These are phyloP conservation scores for Pseudofabraea citricarpa DNA, from an alignment of 2,329 filamentous ascomycete genomes.

Conservation along the genomic window DNA sequence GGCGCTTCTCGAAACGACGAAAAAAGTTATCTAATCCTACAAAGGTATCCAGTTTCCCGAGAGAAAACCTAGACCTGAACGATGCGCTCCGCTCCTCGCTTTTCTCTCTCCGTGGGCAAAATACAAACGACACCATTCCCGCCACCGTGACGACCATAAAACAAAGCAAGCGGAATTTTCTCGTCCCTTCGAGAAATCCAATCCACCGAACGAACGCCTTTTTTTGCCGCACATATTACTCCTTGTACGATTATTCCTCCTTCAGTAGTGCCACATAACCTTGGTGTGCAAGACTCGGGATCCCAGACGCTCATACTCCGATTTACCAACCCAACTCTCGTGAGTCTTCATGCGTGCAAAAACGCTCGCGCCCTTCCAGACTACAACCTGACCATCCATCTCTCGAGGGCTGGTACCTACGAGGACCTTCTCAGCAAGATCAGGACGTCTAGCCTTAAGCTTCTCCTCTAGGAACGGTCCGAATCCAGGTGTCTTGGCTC, in stretches of 20 bases:
- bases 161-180: no score
- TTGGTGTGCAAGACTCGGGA: constrained; percentile 81
- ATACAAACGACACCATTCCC: no score
- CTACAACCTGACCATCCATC: constrained; percentile 94
- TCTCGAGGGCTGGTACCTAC: constrained; percentile 75
- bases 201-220: no score
- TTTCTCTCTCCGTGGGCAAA: no score
- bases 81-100: no score
- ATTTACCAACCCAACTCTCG: constrained; percentile 86
- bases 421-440: constrained; percentile 55
- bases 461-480: constrained; percentile 78
- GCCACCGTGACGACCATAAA: no score
- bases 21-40: no score
- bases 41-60: no score
- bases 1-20: no score
- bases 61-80: no score
- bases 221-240: neutral
- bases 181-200: no score
- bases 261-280: constrained; percentile 36
- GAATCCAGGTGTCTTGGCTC: constrained; percentile 75
- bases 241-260: neutral
- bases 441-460: constrained; percentile 62
- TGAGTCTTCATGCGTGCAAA: constrained; percentile 84
- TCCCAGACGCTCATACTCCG: constrained; percentile 85
- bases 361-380: constrained; percentile 96